Base-by-base conservation (phyloP, 345 rosid species). In the Lumnitzera littorea region DNA sequence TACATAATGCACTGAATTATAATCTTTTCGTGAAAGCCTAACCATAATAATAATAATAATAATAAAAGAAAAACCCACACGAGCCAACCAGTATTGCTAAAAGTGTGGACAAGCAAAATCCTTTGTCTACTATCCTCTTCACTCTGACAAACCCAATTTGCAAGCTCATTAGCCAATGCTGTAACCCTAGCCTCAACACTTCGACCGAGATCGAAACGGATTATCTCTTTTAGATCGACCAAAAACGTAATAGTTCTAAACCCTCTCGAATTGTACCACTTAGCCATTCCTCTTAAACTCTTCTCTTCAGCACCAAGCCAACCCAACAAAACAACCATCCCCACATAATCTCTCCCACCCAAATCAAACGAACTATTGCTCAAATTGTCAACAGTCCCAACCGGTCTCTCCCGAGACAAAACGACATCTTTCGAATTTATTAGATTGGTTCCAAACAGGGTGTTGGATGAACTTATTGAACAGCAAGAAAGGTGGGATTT, bases 61-160 rank as follows among this genome's bases (percentile, higher is more conserved):
- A 20, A 20, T 20, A 52, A 17, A 14, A 60, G 4, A 57, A 50
- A 51, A 74, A 89, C 98, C 75, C 82, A 89, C 98, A 70, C 78
- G 66, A 89, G 73, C 96, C 89, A 92, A 49, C 98, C 98, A 36
- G 96, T 84, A 80, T 92, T 92, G 76, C 98, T 92, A 71, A 92
- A 92, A 54, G 78, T 73, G 59, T 92, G 97, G 65, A 89, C 87
- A 64, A 92, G 58, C 81, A 89, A 82, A 61, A 79, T 70, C 52
- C 83, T 72, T 24, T 87, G 85, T 64, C 82, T 71, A 49, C 91
- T 91, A 56, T 83, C 87, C 17, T 78, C 83, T 58, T 81, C 89
- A 51, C 59, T 58, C 68, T 66, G 70, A 8, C 71, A 70, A 57
- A 87, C 87, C 96, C 91, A 92, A 6, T 69, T 68, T 15, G 36